These are phyloP conservation scores for Zoysia pacifica DNA, from an alignment of 176 grass and related monocot genomes.

Conservation along the genomic window DNA sequence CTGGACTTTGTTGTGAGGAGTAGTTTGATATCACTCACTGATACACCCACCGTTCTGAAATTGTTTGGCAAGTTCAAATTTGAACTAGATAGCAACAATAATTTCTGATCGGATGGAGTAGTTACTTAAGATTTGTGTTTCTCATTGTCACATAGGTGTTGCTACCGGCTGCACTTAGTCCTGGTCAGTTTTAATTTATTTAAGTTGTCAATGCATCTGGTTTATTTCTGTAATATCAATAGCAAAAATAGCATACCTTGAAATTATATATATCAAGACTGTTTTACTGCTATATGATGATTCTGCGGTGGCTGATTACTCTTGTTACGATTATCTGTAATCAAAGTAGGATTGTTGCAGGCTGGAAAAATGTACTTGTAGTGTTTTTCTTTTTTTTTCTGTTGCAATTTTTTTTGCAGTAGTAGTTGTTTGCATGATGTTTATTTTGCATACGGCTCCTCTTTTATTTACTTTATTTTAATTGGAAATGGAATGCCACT, in stretches of 20 bases:
- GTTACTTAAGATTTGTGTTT: not conserved
- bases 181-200: not conserved
- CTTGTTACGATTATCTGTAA: not conserved
- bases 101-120: no score
- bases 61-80: no score
- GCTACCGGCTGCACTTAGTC: not conserved
- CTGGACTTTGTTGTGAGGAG: not conserved
- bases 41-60: no score
- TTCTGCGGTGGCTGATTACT: not conserved
- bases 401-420: not conserved
- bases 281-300: not conserved
- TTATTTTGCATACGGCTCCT: not conserved
- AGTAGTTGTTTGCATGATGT: not conserved
- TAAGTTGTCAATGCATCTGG: not conserved
- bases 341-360: not conserved
- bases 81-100: no score
- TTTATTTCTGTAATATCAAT: not conserved
- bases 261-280: not conserved
- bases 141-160: not conserved
- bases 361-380: not conserved
- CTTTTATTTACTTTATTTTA: not conserved
- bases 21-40: not conserved
- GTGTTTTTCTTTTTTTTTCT: slow-evolving; percentile 9
- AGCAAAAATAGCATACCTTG: not conserved
- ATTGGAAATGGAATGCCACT: not conserved